phyloP scores from a whole-genome alignment of 371 early-diverging fungal species.

The Batrachochytrium dendrobatidis region DNA sequence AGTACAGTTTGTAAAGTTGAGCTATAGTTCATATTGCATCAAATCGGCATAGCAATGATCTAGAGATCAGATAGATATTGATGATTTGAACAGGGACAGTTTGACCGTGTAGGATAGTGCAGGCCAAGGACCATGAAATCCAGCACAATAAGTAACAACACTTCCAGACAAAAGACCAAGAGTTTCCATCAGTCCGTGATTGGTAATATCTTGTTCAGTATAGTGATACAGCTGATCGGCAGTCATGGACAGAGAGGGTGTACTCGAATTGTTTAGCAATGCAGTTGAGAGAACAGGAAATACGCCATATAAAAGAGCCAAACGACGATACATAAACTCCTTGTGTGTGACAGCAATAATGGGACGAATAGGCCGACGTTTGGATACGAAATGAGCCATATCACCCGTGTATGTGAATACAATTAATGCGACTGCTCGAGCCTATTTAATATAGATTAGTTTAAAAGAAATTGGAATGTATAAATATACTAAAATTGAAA shows the following conservation, averaged over 20 bases:
- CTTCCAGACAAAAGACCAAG: too few species aligned
- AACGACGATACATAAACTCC: slow-evolving; percentile 22
- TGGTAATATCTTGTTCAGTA: too few species aligned
- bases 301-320: slow-evolving; percentile 30
- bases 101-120: too few species aligned
- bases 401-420: not conserved
- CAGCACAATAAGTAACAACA: too few species aligned
- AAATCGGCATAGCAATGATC: too few species aligned
- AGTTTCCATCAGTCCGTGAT: too few species aligned
- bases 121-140: too few species aligned
- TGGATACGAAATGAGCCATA: slow-evolving; percentile 14
- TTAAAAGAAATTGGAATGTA: not conserved
- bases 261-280: slow-evolving; percentile 8
- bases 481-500: not conserved
- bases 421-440: not conserved
- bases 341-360: slow-evolving; percentile 34
- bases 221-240: too few species aligned
- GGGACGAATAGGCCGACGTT: slow-evolving; percentile 32
- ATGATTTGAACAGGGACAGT: too few species aligned
- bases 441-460: slow-evolving; percentile 9
- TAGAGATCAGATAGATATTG: too few species aligned
- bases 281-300: slow-evolving; percentile 29
- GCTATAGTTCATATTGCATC: too few species aligned
- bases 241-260: slow-evolving; percentile 7
- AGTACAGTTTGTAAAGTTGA: too few species aligned